A percentile compares a stretch with the other conserved stretches of the same genome.
These are phyloP conservation scores for Plantago rigida DNA, from an alignment of 305 asterid genomes.

Conservation along the genomic window DNA sequence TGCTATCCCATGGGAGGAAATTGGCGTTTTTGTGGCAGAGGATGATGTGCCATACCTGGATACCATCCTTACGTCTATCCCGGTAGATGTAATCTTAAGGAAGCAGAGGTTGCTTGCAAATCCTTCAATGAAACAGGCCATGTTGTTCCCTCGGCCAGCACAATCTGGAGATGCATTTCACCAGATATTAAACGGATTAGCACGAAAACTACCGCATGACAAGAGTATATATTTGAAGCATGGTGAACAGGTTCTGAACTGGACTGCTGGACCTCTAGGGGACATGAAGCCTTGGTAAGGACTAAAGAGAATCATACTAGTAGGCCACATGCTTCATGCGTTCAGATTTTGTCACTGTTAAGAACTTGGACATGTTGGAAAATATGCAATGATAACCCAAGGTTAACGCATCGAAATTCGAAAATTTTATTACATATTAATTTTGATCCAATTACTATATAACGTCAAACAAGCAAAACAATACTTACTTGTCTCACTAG, in stretches of 20 bases:
- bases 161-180: constrained; percentile 3
- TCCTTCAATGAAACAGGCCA: constrained; percentile 10
- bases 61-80: constrained; percentile 4
- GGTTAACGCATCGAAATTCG: too few relatives aligned
- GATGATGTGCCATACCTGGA: constrained; percentile 30
- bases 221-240: neutral
- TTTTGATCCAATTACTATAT: too few relatives aligned
- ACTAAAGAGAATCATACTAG: too few relatives aligned
- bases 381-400: too few relatives aligned
- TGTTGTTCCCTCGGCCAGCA: constrained; percentile 7
- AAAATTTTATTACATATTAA: too few relatives aligned
- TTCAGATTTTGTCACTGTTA: too few relatives aligned
- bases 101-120: constrained; percentile 10
- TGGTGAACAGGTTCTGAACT: neutral
- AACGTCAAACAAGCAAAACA: too few relatives aligned
- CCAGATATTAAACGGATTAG: constrained; percentile 1
- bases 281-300: constrained; percentile 7
- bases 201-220: constrained; percentile 1
- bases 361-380: too few relatives aligned
- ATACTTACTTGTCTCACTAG: too few relatives aligned
- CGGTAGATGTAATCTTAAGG: neutral
- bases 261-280: constrained; percentile 3
- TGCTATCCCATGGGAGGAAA: constrained; percentile 45
- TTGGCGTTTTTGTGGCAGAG: constrained; percentile 44
- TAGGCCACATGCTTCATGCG: too few relatives aligned